phyloP scores from a whole-genome alignment of 345 rosid species.

The Microthlaspi erraticum region DNA sequence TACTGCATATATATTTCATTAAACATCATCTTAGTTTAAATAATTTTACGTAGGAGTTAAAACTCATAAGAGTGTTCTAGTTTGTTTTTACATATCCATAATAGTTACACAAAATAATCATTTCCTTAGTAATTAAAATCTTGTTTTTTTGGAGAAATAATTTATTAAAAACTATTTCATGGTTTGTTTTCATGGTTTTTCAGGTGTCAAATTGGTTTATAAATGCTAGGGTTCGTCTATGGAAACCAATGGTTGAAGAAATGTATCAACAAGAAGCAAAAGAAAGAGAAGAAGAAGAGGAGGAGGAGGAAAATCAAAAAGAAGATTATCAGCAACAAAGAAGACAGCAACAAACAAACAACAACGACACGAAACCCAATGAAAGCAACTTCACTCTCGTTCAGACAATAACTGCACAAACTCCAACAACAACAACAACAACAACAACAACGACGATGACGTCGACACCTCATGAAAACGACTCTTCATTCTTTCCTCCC shows the following conservation, averaged over 20 bases:
- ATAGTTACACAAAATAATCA: neutral
- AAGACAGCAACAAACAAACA: conserved; percentile 48
- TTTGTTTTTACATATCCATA: neutral
- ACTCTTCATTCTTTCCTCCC: conserved; percentile 57
- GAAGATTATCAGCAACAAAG: conserved; percentile 40
- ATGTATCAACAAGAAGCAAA: conserved; percentile 94
- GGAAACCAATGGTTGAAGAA: conserved; percentile 99
- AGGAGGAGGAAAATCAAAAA: conserved; percentile 43
- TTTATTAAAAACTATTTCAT: neutral
- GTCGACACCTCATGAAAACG: conserved; percentile 61
- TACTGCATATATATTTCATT: too few species aligned
- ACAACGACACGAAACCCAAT: conserved; percentile 58
- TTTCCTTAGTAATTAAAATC: neutral
- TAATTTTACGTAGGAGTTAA: too few species aligned
- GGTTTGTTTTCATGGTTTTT: neutral
- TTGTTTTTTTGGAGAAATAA: neutral
- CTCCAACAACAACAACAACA: conserved; percentile 64
- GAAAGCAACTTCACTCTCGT: conserved; percentile 45
- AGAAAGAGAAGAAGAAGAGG: conserved; percentile 55
- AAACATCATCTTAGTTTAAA: too few species aligned
- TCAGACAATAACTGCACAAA: conserved; percentile 31
- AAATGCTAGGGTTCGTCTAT: conserved; percentile 95
- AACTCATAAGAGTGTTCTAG: too few species aligned
- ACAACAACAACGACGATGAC: conserved; percentile 58
- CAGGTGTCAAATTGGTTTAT: conserved; percentile 99